A percentile compares a stretch with the other conserved stretches of the same genome.
Conservation (phyloP, 192 early-diverging fungal genomes). For the Piromyces finnis region DNA sequence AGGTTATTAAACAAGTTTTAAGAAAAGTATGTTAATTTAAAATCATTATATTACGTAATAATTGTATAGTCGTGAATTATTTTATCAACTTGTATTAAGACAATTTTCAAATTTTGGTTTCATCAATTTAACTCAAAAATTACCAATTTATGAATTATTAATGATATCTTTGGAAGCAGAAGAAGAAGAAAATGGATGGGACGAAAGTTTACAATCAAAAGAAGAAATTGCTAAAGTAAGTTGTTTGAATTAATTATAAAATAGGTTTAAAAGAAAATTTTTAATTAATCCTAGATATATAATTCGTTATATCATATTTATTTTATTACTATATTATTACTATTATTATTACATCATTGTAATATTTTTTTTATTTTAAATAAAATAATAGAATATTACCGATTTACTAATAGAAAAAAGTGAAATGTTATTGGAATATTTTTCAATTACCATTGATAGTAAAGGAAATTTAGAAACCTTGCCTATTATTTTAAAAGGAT, state of each 20-base stretch:
- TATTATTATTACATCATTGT: neutral
- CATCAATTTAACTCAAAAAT: slow-evolving; percentile 40
- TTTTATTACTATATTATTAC: neutral
- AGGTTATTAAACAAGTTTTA: too few species aligned
- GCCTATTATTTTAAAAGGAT: slow-evolving; percentile 66
- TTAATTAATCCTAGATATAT: too few species aligned
- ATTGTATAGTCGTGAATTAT: slow-evolving; percentile 54
- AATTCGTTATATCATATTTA: neutral
- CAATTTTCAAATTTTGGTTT: slow-evolving; percentile 82
- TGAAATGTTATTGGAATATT: slow-evolving; percentile 84
- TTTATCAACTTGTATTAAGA: slow-evolving; percentile 66
- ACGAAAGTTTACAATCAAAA: slow-evolving; percentile 22
- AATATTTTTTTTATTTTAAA: neutral
- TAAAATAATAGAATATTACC: neutral
- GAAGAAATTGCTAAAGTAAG: slow-evolving; percentile 43
- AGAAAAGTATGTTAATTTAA: too few species aligned
- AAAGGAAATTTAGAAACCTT: slow-evolving; percentile 43
- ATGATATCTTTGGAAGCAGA: slow-evolving; percentile 46
- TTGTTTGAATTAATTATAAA: too few species aligned
- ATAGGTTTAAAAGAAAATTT: too few species aligned
- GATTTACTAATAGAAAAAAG: slow-evolving; percentile 23
- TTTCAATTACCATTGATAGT: slow-evolving; percentile 49
- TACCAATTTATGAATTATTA: slow-evolving; percentile 47
- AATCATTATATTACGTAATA: too few species aligned
- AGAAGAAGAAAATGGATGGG: slow-evolving; percentile 12